These are phyloP conservation scores for Penicillium sclerotigenum DNA, from an alignment of 2,329 filamentous ascomycete species.

Conservation along the genomic window DNA sequence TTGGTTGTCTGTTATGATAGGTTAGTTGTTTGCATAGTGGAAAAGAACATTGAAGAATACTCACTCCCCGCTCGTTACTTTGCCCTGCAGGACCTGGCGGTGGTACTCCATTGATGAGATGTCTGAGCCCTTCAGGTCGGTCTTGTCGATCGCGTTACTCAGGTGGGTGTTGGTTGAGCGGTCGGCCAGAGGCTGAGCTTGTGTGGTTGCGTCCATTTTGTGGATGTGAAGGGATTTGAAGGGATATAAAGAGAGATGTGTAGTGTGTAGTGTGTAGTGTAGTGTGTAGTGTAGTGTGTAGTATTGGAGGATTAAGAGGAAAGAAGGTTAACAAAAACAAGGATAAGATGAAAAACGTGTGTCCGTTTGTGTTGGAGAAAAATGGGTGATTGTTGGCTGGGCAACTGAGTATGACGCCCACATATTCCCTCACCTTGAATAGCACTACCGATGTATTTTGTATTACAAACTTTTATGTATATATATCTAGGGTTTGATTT, in stretches of 20 bases:
- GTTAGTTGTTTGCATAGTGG: conserved; percentile 19
- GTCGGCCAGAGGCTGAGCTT: conserved; percentile 37
- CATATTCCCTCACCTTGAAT: conserved; percentile 2
- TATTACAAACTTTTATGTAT: not conserved
- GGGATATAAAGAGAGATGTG: not conserved
- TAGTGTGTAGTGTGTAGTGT: not conserved
- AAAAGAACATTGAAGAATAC: conserved; percentile 8
- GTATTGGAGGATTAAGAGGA: conserved; percentile 1
- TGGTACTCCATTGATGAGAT: conserved; percentile 45
- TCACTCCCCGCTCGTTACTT: conserved; percentile 41
- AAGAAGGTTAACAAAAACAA: conserved; percentile 4
- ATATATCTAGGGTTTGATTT: not conserved
- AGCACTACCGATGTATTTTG: too few relatives aligned
- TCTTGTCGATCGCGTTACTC: conserved; percentile 24
- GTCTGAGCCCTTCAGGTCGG: conserved; percentile 35
- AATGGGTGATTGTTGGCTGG: conserved; percentile 40
- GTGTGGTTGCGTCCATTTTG: conserved; percentile 34
- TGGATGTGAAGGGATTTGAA: not conserved
- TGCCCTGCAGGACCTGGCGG: conserved; percentile 42
- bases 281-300: not conserved
- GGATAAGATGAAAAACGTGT: conserved; percentile 28
- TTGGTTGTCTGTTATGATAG: conserved; percentile 21
- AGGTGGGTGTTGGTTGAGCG: conserved; percentile 45
- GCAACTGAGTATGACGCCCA: conserved; percentile 30
- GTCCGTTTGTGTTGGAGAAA: too few relatives aligned